Evolutionary conservation across 1,284 basidiomycete species (phyloP), one percentile per base, ranked within the genome.

Genomic region (Sporisorium sorghi): DNA sequence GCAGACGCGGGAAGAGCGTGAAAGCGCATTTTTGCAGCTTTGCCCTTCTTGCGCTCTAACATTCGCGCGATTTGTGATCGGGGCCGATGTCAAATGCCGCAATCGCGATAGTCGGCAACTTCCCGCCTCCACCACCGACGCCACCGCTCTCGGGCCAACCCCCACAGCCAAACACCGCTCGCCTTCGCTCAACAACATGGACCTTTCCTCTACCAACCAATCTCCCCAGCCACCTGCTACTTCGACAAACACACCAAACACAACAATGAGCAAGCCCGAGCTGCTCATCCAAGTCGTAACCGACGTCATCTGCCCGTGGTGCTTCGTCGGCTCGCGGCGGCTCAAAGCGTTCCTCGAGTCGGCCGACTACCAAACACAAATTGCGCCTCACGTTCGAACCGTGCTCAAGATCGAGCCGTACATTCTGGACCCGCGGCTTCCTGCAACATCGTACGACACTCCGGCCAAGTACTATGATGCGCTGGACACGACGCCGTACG

Each of bases 281-380:
- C 58, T 78, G 1, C 58, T 77, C 1, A 26, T 78, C 17, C 59
- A 78, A 39, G 42, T 77, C 0, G 64, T 68, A 1, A 72, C 71
- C 21, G 77, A 78, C 50, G 55, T 69, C 43, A 70, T 69, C 56
- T 78, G 77, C 47, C 77, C 77, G 8, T 78, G 77, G 77, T 78
- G 77, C 50, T 71, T 67, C 28, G 68, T 76, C 10, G 73, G 73
- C 3, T 66, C 73, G 23, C 58, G 63, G 23, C 53, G 72, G 15
- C 59, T 73, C 37, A 68, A 77, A 50, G 57, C 57, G 5, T 75
- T 74, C 23, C 59, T 77, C 24, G 42, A 59, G 15, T 73, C 70
- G 35, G 46, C 57, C 17, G 77, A 78, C 55, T 78, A 69, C 60
- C 56, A 59, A 35, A 56, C 35, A 33, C 67, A 78, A 30, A 75